phyloP scores from a whole-genome alignment of 83 land plant genomes.

The Diphasiastrum complanatum region DNA sequence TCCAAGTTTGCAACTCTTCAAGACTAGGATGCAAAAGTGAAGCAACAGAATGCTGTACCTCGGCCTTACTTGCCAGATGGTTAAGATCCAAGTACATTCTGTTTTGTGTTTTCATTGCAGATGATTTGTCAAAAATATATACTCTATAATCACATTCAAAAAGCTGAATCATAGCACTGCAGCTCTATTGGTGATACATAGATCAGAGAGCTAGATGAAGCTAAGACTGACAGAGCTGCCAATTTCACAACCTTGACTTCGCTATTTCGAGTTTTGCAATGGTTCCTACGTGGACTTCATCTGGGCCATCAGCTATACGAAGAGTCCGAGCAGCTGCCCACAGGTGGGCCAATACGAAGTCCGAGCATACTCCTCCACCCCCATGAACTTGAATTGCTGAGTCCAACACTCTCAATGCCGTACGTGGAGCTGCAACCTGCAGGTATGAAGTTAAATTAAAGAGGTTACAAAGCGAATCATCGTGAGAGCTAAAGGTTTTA shows the following conservation, averaged over 20 bases:
- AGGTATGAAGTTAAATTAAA: no score
- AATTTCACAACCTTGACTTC: slow-evolving; percentile 46
- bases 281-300: slow-evolving; percentile 93
- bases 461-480: no score
- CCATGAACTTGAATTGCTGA: slow-evolving; percentile 97
- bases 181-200: slow-evolving; percentile 16
- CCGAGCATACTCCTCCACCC: slow-evolving; percentile 79
- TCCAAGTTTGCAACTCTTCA: no score
- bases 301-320: slow-evolving; percentile 97
- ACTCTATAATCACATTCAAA: neutral
- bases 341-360: slow-evolving; percentile 71
- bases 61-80: no score
- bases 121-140: no score
- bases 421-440: slow-evolving; percentile 88
- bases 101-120: no score
- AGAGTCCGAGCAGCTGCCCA: slow-evolving; percentile 91
- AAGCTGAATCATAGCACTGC: slow-evolving; percentile 30
- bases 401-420: slow-evolving; percentile 82
- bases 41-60: no score
- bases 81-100: no score
- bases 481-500: no score
- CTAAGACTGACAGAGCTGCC: neutral
- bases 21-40: no score
- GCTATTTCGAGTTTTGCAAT: slow-evolving; percentile 79
- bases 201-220: neutral